A percentile compares a stretch with the other conserved stretches of the same genome.
phyloP scores from a whole-genome alignment of 768 basidiomycete genomes.

The Auricularia cornea region DNA sequence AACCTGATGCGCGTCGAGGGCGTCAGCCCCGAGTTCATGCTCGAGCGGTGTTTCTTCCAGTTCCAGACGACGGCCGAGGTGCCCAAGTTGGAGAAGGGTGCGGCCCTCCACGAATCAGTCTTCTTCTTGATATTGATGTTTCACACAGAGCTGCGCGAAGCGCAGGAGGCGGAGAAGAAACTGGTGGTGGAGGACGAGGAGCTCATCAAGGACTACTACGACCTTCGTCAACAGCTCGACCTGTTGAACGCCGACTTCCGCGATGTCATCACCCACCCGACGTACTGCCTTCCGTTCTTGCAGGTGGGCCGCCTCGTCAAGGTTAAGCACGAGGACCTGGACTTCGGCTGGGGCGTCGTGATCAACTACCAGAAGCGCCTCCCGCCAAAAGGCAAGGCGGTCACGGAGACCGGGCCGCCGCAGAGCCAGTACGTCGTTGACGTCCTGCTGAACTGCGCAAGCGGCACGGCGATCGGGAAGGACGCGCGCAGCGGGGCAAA shows the following conservation, averaged over 20 bases:
- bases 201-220: constrained; percentile 83
- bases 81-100: constrained; percentile 76
- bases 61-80: constrained; percentile 94
- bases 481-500: constrained; percentile 35
- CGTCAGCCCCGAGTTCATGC: constrained; percentile 96
- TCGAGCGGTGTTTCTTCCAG: constrained; percentile 96
- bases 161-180: constrained; percentile 55
- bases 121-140: background rate
- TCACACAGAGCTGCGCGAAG: constrained; percentile 56
- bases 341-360: constrained; percentile 96
- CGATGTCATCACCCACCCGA: constrained; percentile 90
- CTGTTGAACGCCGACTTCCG: constrained; percentile 83
- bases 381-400: constrained; percentile 59
- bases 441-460: constrained; percentile 75
- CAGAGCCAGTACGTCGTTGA: constrained; percentile 92
- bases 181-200: constrained; percentile 79
- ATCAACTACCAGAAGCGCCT: constrained; percentile 86
- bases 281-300: constrained; percentile 89
- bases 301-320: constrained; percentile 89
- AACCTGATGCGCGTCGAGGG: constrained; percentile 99
- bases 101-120: constrained; percentile 15
- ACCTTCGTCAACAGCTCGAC: constrained; percentile 86
- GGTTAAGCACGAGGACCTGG: constrained; percentile 73
- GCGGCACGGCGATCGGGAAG: constrained; percentile 52
- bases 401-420: constrained; percentile 60